Base-by-base conservation (phyloP, 768 basidiomycete species). In the Phanerodontia chrysosporium region DNA sequence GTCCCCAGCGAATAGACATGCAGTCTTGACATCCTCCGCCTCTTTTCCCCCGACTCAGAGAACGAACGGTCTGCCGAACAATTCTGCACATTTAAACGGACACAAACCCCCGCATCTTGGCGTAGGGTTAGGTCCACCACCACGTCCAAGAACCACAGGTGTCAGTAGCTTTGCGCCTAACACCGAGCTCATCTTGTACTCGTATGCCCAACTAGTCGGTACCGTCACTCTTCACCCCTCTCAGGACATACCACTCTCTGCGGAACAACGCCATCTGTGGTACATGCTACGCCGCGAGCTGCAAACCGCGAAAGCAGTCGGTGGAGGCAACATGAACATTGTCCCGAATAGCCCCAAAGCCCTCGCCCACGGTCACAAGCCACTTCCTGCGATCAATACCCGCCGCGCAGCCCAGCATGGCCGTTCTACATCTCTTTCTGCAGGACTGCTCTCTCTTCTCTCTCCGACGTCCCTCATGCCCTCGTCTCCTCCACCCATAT, bases 321-420 rank as follows among this genome's bases (percentile, higher is more conserved):
- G 89, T 16, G 89, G 90, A 0, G 90, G 90, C 6, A 84, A 87
- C 64, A 91, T 92, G 89, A 87, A 90, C 64, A 89, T 91, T 46
- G 79, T 83, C 0, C 78, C 79, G 1, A 67, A 78, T 46, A 64
- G 58, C n/a, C 55, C 66, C 8, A 57, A 60, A 27, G 29, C 63
- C 14, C 21, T 60, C 3, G 49, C 46, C 3, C 55, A 48, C 9
- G 48, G 55, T 22, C 35, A 10, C 14, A 36, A 22, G 66, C 39
- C 39, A 9, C 63, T 51, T 67, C 68, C 12, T 68, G 55, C 51
- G 53, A 18, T 24, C 5, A 32, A 51, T 35, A 22, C 3, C 9
- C 10, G 29, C 13, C 51, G 51, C 13, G 5, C 59, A 61, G 65
- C 61, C 58, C 65, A 54, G 10, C 16, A 84, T 45, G 72, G 72